phyloP scores from a whole-genome alignment of 164 flowering plant genomes.

The Protea cynaroides region DNA sequence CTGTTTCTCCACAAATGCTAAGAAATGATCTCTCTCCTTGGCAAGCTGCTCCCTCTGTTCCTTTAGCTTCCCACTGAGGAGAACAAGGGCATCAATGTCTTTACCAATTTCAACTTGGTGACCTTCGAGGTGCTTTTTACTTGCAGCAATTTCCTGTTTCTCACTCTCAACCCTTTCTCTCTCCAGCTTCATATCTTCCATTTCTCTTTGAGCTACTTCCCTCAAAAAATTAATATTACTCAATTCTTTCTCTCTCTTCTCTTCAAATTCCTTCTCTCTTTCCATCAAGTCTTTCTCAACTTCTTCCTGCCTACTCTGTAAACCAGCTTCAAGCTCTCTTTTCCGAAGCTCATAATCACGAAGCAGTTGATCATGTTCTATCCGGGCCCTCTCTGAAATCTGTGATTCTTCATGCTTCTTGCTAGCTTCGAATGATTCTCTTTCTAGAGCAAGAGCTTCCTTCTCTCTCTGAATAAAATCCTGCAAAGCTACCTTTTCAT shows the following conservation, averaged over 20 bases:
- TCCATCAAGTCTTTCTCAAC: constrained; percentile 40
- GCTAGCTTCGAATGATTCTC: constrained; percentile 52
- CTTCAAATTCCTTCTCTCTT: constrained; percentile 47
- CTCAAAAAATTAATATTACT: constrained; percentile 35
- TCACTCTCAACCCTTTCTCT: constrained; percentile 43
- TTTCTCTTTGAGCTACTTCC: constrained; percentile 43
- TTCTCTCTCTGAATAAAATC: constrained; percentile 43
- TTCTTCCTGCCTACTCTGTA: constrained; percentile 44
- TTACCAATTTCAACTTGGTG: constrained; percentile 55
- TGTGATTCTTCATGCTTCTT: constrained; percentile 51
- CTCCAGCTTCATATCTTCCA: constrained; percentile 52
- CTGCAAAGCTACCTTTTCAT: constrained; percentile 33
- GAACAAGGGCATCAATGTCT: constrained; percentile 60
- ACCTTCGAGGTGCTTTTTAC: constrained; percentile 46
- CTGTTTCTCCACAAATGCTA: constrained; percentile 47
- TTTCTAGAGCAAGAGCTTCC: constrained; percentile 53
- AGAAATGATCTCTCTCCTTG: constrained; percentile 40
- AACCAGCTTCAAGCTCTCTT: constrained; percentile 43
- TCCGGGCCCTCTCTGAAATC: constrained; percentile 42
- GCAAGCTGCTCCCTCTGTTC: constrained; percentile 47
- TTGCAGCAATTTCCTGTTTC: constrained; percentile 31
- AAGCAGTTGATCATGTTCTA: constrained; percentile 40
- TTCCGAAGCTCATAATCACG: constrained; percentile 51
- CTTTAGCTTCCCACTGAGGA: constrained; percentile 59
- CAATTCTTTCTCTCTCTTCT: constrained; percentile 38